Evolutionary conservation across 164 flowering plant species (phyloP).

Genomic region (Warburgia ugandensis): DNA sequence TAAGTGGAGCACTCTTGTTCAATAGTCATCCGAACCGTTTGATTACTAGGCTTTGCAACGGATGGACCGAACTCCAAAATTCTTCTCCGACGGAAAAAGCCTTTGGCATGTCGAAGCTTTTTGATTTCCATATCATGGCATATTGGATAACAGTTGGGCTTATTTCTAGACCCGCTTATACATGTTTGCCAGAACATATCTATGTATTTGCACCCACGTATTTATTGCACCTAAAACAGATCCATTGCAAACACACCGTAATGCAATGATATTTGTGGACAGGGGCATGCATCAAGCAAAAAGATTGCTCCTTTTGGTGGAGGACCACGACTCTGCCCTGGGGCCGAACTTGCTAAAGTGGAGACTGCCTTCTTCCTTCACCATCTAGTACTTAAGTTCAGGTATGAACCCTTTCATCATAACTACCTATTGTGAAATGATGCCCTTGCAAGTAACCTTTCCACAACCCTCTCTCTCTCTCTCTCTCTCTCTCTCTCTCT

Average conservation of each 20-base stretch:
- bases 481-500: background rate
- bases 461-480: background rate
- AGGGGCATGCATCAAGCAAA: conserved; percentile 38
- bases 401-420: conserved; percentile 27
- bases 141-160: too few relatives aligned
- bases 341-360: conserved; percentile 67
- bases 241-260: background rate
- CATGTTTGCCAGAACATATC: too few relatives aligned
- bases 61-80: too few relatives aligned
- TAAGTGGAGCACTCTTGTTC: too few relatives aligned
- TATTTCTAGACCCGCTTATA: too few relatives aligned
- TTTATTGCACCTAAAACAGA: too few relatives aligned
- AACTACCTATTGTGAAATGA: background rate
- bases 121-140: too few relatives aligned
- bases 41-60: too few relatives aligned
- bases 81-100: too few relatives aligned
- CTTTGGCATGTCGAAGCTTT: too few relatives aligned
- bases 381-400: conserved; percentile 69
- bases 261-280: conserved; percentile 2
- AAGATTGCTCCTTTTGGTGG: conserved; percentile 66
- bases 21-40: too few relatives aligned
- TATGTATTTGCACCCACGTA: too few relatives aligned
- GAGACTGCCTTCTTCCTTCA: conserved; percentile 73
- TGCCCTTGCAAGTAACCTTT: background rate
- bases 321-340: conserved; percentile 72